A percentile compares a stretch with the other conserved stretches of the same genome.
Conservation (phyloP, 176 grass and related monocot species). For the sorghum (Sorghum bicolor) region DNA sequence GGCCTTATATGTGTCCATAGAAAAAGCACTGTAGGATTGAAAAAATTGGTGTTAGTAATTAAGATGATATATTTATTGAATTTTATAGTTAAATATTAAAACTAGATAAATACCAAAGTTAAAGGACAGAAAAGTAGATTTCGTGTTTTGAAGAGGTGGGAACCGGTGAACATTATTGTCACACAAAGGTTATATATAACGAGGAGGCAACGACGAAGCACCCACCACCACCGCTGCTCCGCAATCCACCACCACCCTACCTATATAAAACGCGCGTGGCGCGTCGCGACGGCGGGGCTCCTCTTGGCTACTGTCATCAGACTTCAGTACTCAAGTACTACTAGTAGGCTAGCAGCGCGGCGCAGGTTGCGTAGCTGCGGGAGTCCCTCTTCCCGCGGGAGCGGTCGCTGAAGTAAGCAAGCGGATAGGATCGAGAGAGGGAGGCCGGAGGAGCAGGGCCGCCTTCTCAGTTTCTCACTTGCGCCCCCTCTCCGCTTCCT, state of each 20-base stretch:
- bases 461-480: neutral
- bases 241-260: neutral
- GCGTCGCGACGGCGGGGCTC: conserved; percentile 13
- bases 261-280: conserved; percentile 24
- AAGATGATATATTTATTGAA: neutral
- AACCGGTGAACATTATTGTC: neutral
- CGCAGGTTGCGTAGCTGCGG: neutral
- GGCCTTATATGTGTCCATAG: no score
- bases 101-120: no score
- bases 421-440: neutral
- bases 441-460: neutral
- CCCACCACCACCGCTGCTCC: neutral
- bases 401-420: conserved; percentile 13
- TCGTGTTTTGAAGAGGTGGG: no score
- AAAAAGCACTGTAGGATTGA: no score
- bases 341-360: neutral
- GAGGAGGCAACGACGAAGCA: neutral
- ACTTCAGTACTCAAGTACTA: neutral
- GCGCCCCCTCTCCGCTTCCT: neutral
- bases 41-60: no score
- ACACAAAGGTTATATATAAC: neutral
- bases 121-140: no score
- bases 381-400: neutral
- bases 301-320: neutral
- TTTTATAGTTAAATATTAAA: no score